Conservation (phyloP, 768 basidiomycete species). For the Tremella yokohamensis region DNA sequence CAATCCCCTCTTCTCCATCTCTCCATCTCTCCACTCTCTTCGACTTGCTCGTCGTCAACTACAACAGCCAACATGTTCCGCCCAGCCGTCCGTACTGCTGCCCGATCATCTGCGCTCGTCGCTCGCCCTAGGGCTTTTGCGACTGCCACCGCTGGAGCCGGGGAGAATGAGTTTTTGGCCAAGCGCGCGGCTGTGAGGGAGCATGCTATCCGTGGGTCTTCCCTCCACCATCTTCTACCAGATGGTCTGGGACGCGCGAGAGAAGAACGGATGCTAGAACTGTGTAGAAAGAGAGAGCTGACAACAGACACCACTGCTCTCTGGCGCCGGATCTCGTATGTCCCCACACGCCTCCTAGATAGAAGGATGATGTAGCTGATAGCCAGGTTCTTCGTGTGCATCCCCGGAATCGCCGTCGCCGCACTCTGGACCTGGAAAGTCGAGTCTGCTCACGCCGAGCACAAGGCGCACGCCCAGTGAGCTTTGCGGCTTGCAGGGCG, state of each 20-base stretch:
- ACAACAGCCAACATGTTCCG: conserved; percentile 22
- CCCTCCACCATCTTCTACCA: background rate
- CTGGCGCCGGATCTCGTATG: conserved; percentile 45
- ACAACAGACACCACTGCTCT: conserved; percentile 46
- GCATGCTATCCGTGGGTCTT: conserved; percentile 46
- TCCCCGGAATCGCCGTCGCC: conserved; percentile 46
- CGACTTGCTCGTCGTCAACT: background rate
- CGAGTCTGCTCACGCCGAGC: conserved; percentile 47
- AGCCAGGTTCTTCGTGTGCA: conserved; percentile 45
- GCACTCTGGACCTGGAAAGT: conserved; percentile 47
- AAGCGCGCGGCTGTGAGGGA: conserved; percentile 37
- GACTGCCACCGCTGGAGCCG: conserved; percentile 26
- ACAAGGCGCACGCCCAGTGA: conserved; percentile 43
- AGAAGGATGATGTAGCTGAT: background rate
- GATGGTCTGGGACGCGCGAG: background rate
- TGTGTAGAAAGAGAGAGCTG: background rate
- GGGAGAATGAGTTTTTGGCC: conserved; percentile 41
- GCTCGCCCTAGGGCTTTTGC: conserved; percentile 10
- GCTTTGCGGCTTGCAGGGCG: background rate
- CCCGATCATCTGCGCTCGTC: conserved; percentile 24
- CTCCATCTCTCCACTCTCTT: conserved; percentile 4
- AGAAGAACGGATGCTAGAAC: background rate
- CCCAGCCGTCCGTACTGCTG: conserved; percentile 14
- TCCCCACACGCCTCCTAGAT: background rate
- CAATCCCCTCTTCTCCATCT: conserved; percentile 1